Evolutionary conservation across 495 filamentous ascomycete species (phyloP).

Genomic region (Pyrenula massariospora): DNA sequence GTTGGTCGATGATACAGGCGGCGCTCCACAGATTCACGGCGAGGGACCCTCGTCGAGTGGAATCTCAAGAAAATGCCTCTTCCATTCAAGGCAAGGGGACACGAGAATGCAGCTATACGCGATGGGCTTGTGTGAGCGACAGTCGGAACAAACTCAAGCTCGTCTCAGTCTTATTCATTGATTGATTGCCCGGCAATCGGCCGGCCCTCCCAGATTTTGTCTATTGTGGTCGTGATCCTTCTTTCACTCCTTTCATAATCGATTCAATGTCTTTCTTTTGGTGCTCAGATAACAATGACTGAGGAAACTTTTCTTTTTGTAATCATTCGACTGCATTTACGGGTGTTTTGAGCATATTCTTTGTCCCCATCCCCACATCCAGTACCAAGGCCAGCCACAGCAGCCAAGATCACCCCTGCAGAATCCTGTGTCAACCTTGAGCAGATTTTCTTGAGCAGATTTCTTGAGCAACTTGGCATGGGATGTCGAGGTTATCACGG

Average conservation of each 20-base stretch:
- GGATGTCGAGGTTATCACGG: constrained; percentile 6
- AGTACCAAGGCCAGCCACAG: background rate
- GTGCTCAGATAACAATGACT: background rate
- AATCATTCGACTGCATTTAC: background rate
- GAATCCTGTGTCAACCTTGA: background rate
- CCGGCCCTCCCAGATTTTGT: background rate
- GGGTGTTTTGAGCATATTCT: background rate
- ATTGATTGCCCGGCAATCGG: background rate
- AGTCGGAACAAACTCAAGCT: background rate
- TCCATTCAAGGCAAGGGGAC: background rate
- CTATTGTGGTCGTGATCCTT: background rate
- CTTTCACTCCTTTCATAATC: background rate
- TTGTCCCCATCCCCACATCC: background rate
- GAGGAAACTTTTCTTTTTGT: background rate
- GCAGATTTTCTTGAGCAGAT: background rate
- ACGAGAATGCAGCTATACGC: background rate
- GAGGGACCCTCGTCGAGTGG: background rate
- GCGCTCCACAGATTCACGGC: background rate
- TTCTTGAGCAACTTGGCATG: background rate
- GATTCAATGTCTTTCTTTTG: background rate
- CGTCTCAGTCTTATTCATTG: background rate
- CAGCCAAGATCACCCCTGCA: background rate
- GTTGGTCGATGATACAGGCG: background rate
- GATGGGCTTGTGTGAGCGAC: background rate
- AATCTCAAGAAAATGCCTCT: background rate